Evolutionary conservation across 2,329 filamentous ascomycete genomes (phyloP), one percentile per base, ranked within the genome.

Genomic region (Ustilaginoidea virens): DNA sequence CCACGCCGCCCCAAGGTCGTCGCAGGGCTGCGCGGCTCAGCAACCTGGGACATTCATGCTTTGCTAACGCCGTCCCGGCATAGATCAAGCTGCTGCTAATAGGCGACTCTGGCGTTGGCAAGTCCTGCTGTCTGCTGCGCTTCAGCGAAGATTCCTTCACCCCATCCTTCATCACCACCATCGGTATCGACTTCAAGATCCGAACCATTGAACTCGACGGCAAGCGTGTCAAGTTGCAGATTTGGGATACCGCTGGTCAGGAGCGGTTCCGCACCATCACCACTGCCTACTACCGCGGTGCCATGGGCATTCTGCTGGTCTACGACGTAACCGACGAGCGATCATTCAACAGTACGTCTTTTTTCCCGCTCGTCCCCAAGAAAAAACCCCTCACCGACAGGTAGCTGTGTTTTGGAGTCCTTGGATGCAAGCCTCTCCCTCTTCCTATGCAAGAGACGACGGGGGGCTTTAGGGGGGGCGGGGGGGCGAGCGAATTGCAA

Each of bases 171-270:
- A 94, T 94, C 66, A 93, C 86, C 38, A 98, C 90, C 38, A 98
- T 98, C 59, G 90, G 90, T 44, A 96, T 98, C 64, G 90, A 98
- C 63, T 98, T 98, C 68, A 98, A 98, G 71, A 98, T 98, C 54
- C 74, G 90, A 43, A 98, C 90, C 40, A 98, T 98, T 61, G 90
- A 98, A 63, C 69, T 98, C 44, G 90, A 98, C 60, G 87, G 87
- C 53, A 98, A 98, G 73, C 74, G 87, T 38, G 90, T 98, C 48
- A 98, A 98, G 69, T 64, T 98, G 53, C 90, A 98, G 66, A 98
- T 98, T 60, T 98, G 90, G 90, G 90, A 98, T 52, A 98, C 90
- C 16, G 90, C 90, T 30, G 90, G 90, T 31, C 90, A 98, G 59
- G 90, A 98, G 62, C 80, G 90, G 37, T 98, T 98, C 71, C 74